Evolutionary conservation across 306 rosid species (phyloP), one percentile per base, ranked within the genome.

Genomic region (Crataegus laevigata): DNA sequence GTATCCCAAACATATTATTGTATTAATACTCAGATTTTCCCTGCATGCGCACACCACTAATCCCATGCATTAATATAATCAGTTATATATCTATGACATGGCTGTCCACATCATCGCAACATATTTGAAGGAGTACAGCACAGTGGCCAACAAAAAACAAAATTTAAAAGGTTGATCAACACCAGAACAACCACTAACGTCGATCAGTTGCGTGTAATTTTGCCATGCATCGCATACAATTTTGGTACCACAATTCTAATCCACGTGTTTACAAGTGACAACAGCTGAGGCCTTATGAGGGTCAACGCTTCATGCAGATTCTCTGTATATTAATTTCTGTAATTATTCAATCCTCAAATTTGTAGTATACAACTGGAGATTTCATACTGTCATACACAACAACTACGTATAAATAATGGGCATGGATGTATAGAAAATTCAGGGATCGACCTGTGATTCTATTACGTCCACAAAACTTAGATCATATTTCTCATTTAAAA

Each of bases 191-290:
- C 70, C 26, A 66, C 34, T 72, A 65, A 30, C 66, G 30, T 15
- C 38, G 24, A 6, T 68, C 72, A 26, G 51, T 67, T 58, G 68
- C 85, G 78, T 73, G 81, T 73, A 36, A 80, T 24, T 65, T 66
- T 62, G 26, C 36, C 83, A 80, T 67, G 81, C 75, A 36, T 18
- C 13, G 11, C 52, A 18, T 68, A 30, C 36, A 71, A 24, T 26
- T 18, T 72, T 40, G 14, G 42, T 28, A 29, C 63, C 76, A 18
- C 80, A 78, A 19, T 22, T 29, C 50, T 13, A 28, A 43, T 36
- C 81, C 70, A 78, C 83, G 76, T 75, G 76, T 69, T 40, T 22
- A 11, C 38, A 42, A 65, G 15, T 63, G 71, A 63, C 77, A 52
- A 24, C 65, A 60, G 38, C 45, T 34, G 36, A 68, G 26, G 50